These are phyloP conservation scores for Sclerotinia sclerotiorum DNA, from an alignment of 2,329 filamentous ascomycete species.

Conservation along the genomic window DNA sequence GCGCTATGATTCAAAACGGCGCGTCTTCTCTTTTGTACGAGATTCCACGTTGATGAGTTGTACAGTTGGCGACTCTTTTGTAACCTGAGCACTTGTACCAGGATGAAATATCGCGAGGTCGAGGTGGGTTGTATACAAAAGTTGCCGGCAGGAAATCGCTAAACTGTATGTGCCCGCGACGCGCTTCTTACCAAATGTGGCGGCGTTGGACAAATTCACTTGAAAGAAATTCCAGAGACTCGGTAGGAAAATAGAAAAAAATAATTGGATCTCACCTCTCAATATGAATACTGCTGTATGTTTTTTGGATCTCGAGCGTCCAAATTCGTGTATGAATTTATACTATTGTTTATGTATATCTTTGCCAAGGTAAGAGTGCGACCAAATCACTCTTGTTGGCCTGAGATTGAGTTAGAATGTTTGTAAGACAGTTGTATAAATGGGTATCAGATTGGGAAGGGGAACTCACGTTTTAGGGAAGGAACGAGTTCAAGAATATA, in stretches of 20 bases:
- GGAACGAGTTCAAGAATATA: not conserved
- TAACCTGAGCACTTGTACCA: constrained; percentile 20
- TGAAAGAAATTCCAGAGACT: constrained; percentile 25
- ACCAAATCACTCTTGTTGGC: not conserved
- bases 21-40: constrained; percentile 24
- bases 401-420: not conserved
- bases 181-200: constrained; percentile 24
- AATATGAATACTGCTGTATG: not conserved
- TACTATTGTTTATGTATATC: not conserved
- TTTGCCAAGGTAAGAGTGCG: not conserved
- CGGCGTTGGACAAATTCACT: constrained; percentile 28
- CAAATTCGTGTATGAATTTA: not conserved
- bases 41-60: constrained; percentile 34
- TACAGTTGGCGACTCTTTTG: constrained; percentile 25
- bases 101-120: constrained; percentile 13
- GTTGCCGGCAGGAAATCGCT: constrained; percentile 17
- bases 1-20: constrained; percentile 21
- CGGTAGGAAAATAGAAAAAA: constrained; percentile 28
- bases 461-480: not conserved
- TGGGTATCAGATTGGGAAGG: not conserved
- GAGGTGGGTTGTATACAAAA: constrained; percentile 12
- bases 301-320: too few species aligned
- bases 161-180: constrained; percentile 27
- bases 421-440: not conserved
- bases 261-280: constrained; percentile 30